Evolutionary conservation across 2,329 filamentous ascomycete genomes (phyloP).

Genomic region (Xylariomycetidae sp.): DNA sequence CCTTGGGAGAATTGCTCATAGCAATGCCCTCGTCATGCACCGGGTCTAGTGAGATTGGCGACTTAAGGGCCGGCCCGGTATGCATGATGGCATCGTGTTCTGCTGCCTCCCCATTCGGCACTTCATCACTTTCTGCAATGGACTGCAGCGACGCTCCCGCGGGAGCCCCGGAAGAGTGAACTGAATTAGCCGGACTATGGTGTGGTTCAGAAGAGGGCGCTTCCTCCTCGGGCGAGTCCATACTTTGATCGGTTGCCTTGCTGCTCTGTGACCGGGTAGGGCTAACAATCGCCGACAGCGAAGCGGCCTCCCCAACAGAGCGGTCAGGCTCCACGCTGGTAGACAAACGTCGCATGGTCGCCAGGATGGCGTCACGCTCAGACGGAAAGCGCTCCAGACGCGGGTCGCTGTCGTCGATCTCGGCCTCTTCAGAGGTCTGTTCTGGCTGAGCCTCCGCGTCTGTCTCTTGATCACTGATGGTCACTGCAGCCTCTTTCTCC

Average conservation of each 20-base stretch:
- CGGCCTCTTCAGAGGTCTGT: conserved; percentile 5
- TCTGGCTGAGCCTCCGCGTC: not conserved
- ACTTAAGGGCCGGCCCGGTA: conserved; percentile 11
- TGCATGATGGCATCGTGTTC: conserved; percentile 7
- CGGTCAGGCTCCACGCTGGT: conserved; percentile 21
- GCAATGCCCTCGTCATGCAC: conserved; percentile 23
- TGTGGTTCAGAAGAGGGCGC: not conserved
- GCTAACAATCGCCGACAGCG: conserved; percentile 13
- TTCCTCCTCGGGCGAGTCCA: conserved; percentile 2
- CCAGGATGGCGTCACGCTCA: conserved; percentile 24
- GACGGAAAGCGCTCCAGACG: conserved; percentile 24
- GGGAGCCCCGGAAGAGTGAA: conserved; percentile 1
- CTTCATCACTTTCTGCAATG: conserved; percentile 21
- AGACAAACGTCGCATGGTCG: conserved; percentile 25
- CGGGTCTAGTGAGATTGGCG: conserved; percentile 5
- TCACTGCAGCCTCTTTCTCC: conserved; percentile 2
- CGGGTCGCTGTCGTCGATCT: conserved; percentile 23
- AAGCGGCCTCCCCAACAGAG: conserved; percentile 13
- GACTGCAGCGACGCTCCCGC: conserved; percentile 14
- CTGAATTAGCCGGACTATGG: conserved; percentile 1
- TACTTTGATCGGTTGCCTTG: conserved; percentile 2
- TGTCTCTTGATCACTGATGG: not conserved
- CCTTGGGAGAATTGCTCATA: conserved; percentile 13
- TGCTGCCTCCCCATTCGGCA: conserved; percentile 1
- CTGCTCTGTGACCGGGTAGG: not conserved